These are phyloP conservation scores for Myxozyma melibiosi DNA, from an alignment of 805 yeast genomes.

Conservation along the genomic window DNA sequence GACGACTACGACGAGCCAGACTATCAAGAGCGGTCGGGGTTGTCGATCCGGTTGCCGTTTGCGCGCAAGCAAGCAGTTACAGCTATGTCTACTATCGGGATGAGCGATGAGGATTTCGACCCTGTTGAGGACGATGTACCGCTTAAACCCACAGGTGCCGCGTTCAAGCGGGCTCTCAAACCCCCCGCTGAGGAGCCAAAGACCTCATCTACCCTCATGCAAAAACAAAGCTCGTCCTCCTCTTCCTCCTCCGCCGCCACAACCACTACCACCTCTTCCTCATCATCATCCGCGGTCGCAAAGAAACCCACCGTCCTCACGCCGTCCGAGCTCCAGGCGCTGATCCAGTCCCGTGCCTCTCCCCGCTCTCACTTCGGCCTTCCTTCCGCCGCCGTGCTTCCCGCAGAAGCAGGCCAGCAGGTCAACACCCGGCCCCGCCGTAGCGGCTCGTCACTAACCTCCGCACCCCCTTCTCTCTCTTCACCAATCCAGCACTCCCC, in stretches of 20 bases:
- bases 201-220: not conserved
- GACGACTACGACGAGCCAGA: not conserved
- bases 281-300: not conserved
- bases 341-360: not conserved
- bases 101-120: not conserved
- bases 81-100: too few species aligned
- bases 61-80: too few species aligned
- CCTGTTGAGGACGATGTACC: not conserved
- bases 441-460: not conserved
- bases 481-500: not conserved
- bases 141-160: not conserved
- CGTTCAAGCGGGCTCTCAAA: not conserved
- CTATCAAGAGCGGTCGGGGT: too few species aligned
- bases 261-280: too few species aligned
- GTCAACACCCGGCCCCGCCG: conserved; percentile 5
- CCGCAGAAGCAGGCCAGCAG: not conserved
- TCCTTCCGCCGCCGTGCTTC: conserved; percentile 8
- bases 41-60: too few species aligned
- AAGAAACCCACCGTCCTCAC: too few species aligned
- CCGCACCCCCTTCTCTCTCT: not conserved
- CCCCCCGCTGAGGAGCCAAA: not conserved
- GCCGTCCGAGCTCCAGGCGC: not conserved
- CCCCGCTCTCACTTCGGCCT: not conserved
- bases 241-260: not conserved
- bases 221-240: not conserved